Conservation (phyloP, 2,329 filamentous ascomycete genomes). For the Aspergillus bombycis region DNA sequence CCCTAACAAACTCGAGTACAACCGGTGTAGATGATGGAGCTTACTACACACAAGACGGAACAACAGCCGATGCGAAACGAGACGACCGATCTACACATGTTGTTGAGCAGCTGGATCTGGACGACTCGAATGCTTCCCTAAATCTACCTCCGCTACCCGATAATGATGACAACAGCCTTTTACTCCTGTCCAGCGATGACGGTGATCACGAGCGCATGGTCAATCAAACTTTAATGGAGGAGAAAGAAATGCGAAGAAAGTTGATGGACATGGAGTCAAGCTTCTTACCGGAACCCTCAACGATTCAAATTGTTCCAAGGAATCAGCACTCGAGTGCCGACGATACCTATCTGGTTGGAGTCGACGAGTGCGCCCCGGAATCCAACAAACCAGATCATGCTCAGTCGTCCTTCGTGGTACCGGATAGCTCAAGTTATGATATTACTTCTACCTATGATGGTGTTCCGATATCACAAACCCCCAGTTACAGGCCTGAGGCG, state of each 20-base stretch:
- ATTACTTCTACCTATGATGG: conserved; percentile 21
- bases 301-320: conserved; percentile 39
- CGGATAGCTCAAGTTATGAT: conserved; percentile 27
- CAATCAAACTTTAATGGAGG: conserved; percentile 53
- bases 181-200: conserved; percentile 35
- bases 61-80: conserved; percentile 18
- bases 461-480: conserved; percentile 24
- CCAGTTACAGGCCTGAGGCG: conserved; percentile 19
- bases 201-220: conserved; percentile 37
- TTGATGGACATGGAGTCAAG: conserved; percentile 67
- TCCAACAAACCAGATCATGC: conserved; percentile 23
- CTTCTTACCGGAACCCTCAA: conserved; percentile 60
- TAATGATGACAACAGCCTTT: conserved; percentile 38
- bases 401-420: conserved; percentile 30
- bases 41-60: conserved; percentile 22
- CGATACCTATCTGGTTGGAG: conserved; percentile 49
- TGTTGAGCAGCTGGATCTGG: conserved; percentile 24
- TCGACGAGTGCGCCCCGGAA: conserved; percentile 29
- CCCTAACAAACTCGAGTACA: conserved; percentile 26
- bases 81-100: conserved; percentile 23
- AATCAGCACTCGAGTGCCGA: conserved; percentile 38
- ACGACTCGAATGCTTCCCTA: conserved; percentile 30
- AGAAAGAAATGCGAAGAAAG: conserved; percentile 62
- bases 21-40: conserved; percentile 19
- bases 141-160: conserved; percentile 37